Percentiles rank a stretch among this genome's conserved stretches.
Evolutionary conservation across 2,329 filamentous ascomycete genomes (phyloP).

Genomic region (Ophiocordyceps camponoti-leonardi): DNA sequence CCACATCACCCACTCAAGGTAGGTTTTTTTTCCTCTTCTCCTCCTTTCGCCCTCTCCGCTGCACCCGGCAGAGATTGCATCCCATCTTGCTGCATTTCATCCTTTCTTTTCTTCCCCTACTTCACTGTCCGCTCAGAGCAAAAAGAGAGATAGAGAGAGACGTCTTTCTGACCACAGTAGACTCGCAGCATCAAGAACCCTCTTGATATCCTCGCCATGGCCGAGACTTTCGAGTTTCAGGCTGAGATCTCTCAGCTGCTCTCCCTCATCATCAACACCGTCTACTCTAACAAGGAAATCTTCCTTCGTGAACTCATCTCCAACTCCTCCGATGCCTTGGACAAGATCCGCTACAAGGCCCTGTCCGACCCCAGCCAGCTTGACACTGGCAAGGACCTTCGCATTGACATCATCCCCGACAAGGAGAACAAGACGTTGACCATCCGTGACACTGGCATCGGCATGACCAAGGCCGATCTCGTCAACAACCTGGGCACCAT

Average conservation of each 20-base stretch:
- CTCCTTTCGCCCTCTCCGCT: not conserved
- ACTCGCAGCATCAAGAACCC: conserved; percentile 5
- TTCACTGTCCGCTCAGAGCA: not conserved
- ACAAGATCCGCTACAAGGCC: conserved; percentile 99
- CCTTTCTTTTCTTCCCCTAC: not conserved
- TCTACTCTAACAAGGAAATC: conserved; percentile 99
- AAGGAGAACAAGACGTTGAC: conserved; percentile 96
- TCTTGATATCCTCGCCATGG: conserved; percentile 47
- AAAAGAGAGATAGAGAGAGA: not conserved
- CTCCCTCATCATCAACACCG: conserved; percentile 99
- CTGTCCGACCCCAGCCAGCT: conserved; percentile 95
- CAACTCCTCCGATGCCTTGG: conserved; percentile 95
- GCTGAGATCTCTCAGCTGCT: conserved; percentile 99
- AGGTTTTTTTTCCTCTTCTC: not conserved
- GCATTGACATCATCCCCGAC: conserved; percentile 97
- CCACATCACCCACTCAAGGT: not conserved
- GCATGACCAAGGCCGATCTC: conserved; percentile 99
- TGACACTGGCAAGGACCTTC: conserved; percentile 91
- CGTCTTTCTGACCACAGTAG: not conserved
- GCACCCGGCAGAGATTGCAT: not conserved
- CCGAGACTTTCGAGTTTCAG: conserved; percentile 99
- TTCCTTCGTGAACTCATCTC: conserved; percentile 97
- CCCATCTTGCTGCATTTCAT: not conserved
- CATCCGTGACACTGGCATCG: conserved; percentile 95
- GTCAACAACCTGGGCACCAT: conserved; percentile 99